Percentiles rank a stretch among this genome's conserved stretches.
Conservation (phyloP, 2,329 filamentous ascomycete species). For the Fusarium phyllophilum region DNA sequence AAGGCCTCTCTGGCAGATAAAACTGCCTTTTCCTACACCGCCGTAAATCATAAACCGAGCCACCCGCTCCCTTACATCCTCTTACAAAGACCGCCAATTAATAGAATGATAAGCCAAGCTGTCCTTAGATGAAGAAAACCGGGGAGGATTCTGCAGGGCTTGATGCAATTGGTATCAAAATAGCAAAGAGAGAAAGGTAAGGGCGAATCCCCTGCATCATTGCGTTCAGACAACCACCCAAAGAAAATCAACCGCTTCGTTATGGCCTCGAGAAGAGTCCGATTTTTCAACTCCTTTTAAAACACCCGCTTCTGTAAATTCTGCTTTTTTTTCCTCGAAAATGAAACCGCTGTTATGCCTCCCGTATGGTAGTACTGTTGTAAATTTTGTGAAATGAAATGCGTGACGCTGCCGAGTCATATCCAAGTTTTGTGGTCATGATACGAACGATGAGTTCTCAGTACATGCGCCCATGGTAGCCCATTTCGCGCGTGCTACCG, state of each 20-base stretch:
- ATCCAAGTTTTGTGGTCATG: slow-evolving; percentile 5
- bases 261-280: slow-evolving; percentile 12
- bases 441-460: slow-evolving; percentile 38
- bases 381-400: slow-evolving; percentile 18
- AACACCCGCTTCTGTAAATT: slow-evolving; percentile 25
- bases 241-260: slow-evolving; percentile 26
- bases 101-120: slow-evolving; percentile 17
- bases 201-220: slow-evolving; percentile 30
- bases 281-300: slow-evolving; percentile 31
- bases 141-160: slow-evolving; percentile 2
- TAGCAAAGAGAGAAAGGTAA: slow-evolving; percentile 12
- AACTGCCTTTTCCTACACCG: slow-evolving; percentile 24
- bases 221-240: slow-evolving; percentile 41
- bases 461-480: slow-evolving; percentile 58
- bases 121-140: slow-evolving; percentile 23
- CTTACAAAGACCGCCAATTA: slow-evolving; percentile 31
- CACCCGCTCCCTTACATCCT: slow-evolving; percentile 38
- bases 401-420: slow-evolving; percentile 12
- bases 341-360: slow-evolving; percentile 35
- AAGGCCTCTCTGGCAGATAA: slow-evolving; percentile 21
- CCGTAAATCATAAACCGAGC: slow-evolving; percentile 25
- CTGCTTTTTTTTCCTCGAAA: slow-evolving; percentile 26
- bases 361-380: slow-evolving; percentile 34
- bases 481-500: slow-evolving; percentile 53
- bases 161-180: slow-evolving; percentile 38